These are phyloP conservation scores for Lagenidium giganteum DNA, from an alignment of 352 stramenopile genomes.

Conservation along the genomic window DNA sequence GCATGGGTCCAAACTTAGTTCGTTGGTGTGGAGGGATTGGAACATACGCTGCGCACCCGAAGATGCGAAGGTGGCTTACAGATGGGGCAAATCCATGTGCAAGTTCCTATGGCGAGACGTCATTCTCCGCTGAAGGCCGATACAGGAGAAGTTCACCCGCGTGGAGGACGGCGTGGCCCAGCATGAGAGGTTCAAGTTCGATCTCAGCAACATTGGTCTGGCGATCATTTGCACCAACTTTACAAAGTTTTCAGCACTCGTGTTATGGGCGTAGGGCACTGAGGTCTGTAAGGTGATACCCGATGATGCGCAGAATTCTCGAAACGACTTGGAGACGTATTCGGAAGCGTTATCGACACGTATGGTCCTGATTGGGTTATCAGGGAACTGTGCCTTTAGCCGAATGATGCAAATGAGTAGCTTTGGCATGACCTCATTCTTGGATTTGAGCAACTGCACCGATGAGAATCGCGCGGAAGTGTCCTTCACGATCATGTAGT, in stretches of 20 bases:
- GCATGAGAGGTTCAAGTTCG: slow-evolving; percentile 6
- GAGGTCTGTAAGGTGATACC: slow-evolving; percentile 9
- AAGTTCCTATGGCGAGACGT: slow-evolving; percentile 5
- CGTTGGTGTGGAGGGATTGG: slow-evolving; percentile 10
- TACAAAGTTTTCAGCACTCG: slow-evolving; percentile 10
- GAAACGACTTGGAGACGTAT: slow-evolving; percentile 11
- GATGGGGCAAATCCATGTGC: too few relatives aligned
- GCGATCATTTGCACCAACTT: slow-evolving; percentile 11
- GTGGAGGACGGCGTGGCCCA: slow-evolving; percentile 10
- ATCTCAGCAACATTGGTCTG: slow-evolving; percentile 5
- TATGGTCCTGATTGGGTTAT: slow-evolving; percentile 10
- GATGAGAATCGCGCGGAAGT: slow-evolving; percentile 3
- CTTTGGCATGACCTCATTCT: slow-evolving; percentile 17
- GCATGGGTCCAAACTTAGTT: slow-evolving; percentile 10
- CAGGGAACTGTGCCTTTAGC: slow-evolving; percentile 10
- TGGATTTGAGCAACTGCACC: slow-evolving; percentile 6
- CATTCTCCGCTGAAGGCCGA: slow-evolving; percentile 2
- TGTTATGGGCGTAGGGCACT: slow-evolving; percentile 12
- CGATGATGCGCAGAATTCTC: slow-evolving; percentile 8
- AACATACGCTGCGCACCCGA: slow-evolving; percentile 11
- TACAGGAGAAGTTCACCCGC: slow-evolving; percentile 6
- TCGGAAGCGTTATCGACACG: slow-evolving; percentile 10
- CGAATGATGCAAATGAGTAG: slow-evolving; percentile 14
- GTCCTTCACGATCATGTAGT: slow-evolving; percentile 16
- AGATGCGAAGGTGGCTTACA: too few relatives aligned